Conservation (phyloP, 2,329 filamentous ascomycete genomes). For the Elsinoe perseae region DNA sequence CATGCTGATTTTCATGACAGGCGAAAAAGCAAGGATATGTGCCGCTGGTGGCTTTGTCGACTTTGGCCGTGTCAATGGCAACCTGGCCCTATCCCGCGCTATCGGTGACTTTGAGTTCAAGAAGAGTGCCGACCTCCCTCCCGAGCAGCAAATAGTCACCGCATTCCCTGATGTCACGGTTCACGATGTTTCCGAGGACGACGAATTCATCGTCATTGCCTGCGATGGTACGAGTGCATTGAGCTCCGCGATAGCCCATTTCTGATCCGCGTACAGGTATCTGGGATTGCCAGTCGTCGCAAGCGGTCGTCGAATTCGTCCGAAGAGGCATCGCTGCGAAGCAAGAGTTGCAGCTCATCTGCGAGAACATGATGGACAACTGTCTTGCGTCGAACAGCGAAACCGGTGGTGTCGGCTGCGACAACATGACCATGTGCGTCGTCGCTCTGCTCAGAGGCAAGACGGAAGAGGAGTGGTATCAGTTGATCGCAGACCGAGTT, state of each 20-base stretch:
- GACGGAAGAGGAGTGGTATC: slow-evolving; percentile 97
- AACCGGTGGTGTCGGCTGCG: slow-evolving; percentile 93
- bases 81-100: slow-evolving; percentile 88
- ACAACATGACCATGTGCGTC: slow-evolving; percentile 99
- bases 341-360: slow-evolving; percentile 89
- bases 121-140: slow-evolving; percentile 91
- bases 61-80: slow-evolving; percentile 96
- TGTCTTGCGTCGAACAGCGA: slow-evolving; percentile 96
- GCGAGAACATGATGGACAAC: slow-evolving; percentile 99
- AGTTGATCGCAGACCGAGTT: slow-evolving; percentile 86
- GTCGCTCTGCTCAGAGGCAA: slow-evolving; percentile 83
- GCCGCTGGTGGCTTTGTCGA: slow-evolving; percentile 96
- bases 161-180: slow-evolving; percentile 90
- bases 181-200: slow-evolving; percentile 84
- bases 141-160: slow-evolving; percentile 98
- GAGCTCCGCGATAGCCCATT: not conserved
- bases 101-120: slow-evolving; percentile 99
- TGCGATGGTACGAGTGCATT: slow-evolving; percentile 65
- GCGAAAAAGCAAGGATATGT: slow-evolving; percentile 90
- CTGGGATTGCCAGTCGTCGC: slow-evolving; percentile 98
- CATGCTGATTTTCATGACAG: slow-evolving; percentile 43
- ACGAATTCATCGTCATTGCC: slow-evolving; percentile 89
- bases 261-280: slow-evolving; percentile 58
- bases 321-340: slow-evolving; percentile 92
- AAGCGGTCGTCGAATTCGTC: slow-evolving; percentile 95